Evolutionary conservation across 768 basidiomycete genomes (phyloP).

Genomic region (Amanita molliuscula): DNA sequence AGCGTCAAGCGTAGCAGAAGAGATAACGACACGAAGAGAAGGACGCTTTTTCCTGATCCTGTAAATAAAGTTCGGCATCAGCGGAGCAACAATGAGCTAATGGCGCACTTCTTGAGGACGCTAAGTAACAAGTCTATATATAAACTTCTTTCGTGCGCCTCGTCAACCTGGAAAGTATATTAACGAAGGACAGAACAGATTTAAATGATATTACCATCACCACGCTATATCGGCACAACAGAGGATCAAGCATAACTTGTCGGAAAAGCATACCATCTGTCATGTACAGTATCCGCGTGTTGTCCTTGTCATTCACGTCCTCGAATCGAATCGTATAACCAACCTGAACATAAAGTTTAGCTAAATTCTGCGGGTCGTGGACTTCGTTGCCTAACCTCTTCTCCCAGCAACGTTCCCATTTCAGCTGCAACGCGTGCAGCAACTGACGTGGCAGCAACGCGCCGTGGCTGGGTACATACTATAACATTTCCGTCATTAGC

Average conservation of each 20-base stretch:
- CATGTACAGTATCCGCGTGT: conserved; percentile 89
- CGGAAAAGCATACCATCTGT: conserved; percentile 98
- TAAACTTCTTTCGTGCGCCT: conserved; percentile 94
- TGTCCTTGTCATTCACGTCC: conserved; percentile 75
- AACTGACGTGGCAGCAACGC: conserved; percentile 93
- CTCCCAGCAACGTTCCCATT: conserved; percentile 79
- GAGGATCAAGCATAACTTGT: conserved; percentile 85
- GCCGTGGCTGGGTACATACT: conserved; percentile 86
- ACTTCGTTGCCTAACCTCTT: conserved; percentile 47
- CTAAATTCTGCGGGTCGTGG: not conserved
- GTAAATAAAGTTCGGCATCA: conserved; percentile 2
- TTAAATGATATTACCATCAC: conserved; percentile 62
- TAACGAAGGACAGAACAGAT: not conserved
- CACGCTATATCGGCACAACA: conserved; percentile 87
- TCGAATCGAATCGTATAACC: conserved; percentile 98
- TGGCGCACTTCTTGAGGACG: conserved; percentile 80
- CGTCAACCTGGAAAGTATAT: conserved; percentile 62
- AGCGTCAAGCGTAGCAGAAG: conserved; percentile 95
- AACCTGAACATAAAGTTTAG: conserved; percentile 43
- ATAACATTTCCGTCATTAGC: conserved; percentile 72
- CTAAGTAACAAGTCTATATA: conserved; percentile 93
- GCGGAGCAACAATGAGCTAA: not conserved
- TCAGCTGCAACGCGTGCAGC: conserved; percentile 88
- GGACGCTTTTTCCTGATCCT: conserved; percentile 92
- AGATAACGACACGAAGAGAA: conserved; percentile 82